Evolutionary conservation across 2,329 filamentous ascomycete genomes (phyloP), one percentile per base, ranked within the genome.

Genomic region (Penicillium palitans): DNA sequence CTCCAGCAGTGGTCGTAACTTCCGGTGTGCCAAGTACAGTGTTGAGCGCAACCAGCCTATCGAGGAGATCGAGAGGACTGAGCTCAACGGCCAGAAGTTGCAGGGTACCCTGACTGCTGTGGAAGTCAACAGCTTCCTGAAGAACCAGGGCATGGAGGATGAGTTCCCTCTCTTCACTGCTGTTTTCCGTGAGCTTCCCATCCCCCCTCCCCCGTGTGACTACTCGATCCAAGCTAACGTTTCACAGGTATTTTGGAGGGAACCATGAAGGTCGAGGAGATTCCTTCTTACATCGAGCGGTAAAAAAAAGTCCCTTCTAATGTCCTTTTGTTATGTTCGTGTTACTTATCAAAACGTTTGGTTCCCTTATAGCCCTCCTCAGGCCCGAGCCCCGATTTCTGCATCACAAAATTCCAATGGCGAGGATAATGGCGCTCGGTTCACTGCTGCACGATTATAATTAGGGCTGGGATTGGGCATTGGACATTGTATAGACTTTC

Each of bases 71-170:
- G 95, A 99, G 81, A 84, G 85, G 71, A 84, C 87, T 59, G 93
- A 97, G 74, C 83, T 99, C 61, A 98, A 99, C 73, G 95, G 95
- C 15, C 95, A 99, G 82, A 96, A 96, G 80, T 81, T 99, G 59
- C 95, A 99, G 79, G 95, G 95, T 39, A 98, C 92, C 0, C 88
- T 88, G 67, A 99, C 95, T 3, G 93, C 95, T 9, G 85, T 88
- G 63, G 95, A 99, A 75, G 93, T 99, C 42, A 90, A 96, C 79
- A 87, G 83, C 50, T 98, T 98, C 77, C 78, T 99, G 70, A 90
- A 89, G 80, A 85, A 86, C 50, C 84, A 90, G 65, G 90, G 89
- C 0, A 78, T 88, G 64, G 92, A 96, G 78, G 80, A 85, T 33
- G 89, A 96, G 52, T 99, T 96, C 74, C 95, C 95, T 21, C 80